Evolutionary conservation across 495 filamentous ascomycete genomes (phyloP).

Genomic region (Penicillium fimorum): DNA sequence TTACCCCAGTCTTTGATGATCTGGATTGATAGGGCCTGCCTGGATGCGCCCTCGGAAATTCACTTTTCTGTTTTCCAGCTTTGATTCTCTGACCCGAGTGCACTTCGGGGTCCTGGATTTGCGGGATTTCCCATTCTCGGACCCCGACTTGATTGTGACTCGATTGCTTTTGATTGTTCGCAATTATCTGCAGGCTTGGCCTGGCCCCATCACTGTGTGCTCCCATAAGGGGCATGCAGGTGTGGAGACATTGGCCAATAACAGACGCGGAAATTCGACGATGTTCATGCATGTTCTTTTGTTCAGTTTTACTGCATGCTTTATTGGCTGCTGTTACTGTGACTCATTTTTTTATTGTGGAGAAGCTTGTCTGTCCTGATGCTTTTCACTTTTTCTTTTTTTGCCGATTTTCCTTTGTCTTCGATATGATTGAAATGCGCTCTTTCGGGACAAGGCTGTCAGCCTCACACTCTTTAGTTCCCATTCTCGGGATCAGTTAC

Average conservation of each 20-base stretch:
- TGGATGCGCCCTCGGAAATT: conserved; percentile 21
- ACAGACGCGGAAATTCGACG: conserved; percentile 8
- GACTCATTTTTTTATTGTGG: conserved; percentile 20
- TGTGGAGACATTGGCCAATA: conserved; percentile 19
- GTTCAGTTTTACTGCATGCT: conserved; percentile 2
- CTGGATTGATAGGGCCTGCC: conserved; percentile 19
- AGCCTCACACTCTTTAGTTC: conserved; percentile 3
- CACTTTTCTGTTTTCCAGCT: conserved; percentile 2
- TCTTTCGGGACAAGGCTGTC: conserved; percentile 3
- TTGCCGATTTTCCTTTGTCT: conserved; percentile 3
- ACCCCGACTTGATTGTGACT: conserved; percentile 8
- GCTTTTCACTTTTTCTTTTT: neutral
- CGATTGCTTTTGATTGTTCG: conserved; percentile 3
- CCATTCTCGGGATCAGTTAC: neutral
- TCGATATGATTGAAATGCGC: conserved; percentile 2
- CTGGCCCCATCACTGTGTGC: conserved; percentile 16
- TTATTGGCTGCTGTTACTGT: conserved; percentile 19
- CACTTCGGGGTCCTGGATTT: neutral
- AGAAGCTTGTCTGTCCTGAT: conserved; percentile 4
- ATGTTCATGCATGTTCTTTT: conserved; percentile 17
- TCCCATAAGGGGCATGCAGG: neutral
- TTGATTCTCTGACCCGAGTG: conserved; percentile 8
- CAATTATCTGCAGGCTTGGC: conserved; percentile 15
- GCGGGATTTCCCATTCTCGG: neutral
- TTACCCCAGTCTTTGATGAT: conserved; percentile 1